phyloP scores from a whole-genome alignment of 805 yeast genomes.

The Helenozyma baotianmanensis region DNA sequence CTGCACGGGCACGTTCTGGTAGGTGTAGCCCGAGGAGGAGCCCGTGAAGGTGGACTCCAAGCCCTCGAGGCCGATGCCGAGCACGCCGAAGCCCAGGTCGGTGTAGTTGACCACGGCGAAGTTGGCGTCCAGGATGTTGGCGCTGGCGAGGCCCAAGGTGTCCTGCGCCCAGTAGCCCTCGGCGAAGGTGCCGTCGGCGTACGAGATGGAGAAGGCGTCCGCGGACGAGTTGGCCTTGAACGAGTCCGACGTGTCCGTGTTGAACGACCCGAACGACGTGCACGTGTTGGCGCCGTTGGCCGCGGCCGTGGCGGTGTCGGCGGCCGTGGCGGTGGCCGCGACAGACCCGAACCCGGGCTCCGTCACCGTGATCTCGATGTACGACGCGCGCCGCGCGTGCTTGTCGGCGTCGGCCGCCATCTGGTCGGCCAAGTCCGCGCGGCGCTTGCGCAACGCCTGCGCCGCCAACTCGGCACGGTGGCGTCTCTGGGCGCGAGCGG shows the following conservation, averaged over 20 bases:
- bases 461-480: too few species aligned
- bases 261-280: slow-evolving; percentile 45
- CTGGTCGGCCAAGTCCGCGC: not conserved
- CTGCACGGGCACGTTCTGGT: slow-evolving; percentile 63
- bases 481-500: too few species aligned
- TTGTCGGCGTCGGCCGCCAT: not conserved
- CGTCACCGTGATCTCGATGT: not conserved
- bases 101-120: slow-evolving; percentile 72
- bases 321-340: not conserved
- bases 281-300: slow-evolving; percentile 30
- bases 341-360: not conserved
- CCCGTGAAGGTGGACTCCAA: slow-evolving; percentile 54
- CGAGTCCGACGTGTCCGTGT: slow-evolving; percentile 33
- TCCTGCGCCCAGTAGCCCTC: slow-evolving; percentile 60
- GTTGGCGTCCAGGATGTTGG: slow-evolving; percentile 46
- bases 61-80: slow-evolving; percentile 68
- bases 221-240: slow-evolving; percentile 40
- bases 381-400: not conserved
- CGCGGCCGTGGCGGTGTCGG: not conserved
- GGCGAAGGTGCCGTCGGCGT: slow-evolving; percentile 48
- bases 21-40: slow-evolving; percentile 26
- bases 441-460: too few species aligned
- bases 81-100: slow-evolving; percentile 62
- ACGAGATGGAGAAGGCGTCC: slow-evolving; percentile 36
- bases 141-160: slow-evolving; percentile 46